These are phyloP conservation scores for Pseudomonodictys pantanalensis DNA, from an alignment of 495 filamentous ascomycete genomes.

Conservation along the genomic window DNA sequence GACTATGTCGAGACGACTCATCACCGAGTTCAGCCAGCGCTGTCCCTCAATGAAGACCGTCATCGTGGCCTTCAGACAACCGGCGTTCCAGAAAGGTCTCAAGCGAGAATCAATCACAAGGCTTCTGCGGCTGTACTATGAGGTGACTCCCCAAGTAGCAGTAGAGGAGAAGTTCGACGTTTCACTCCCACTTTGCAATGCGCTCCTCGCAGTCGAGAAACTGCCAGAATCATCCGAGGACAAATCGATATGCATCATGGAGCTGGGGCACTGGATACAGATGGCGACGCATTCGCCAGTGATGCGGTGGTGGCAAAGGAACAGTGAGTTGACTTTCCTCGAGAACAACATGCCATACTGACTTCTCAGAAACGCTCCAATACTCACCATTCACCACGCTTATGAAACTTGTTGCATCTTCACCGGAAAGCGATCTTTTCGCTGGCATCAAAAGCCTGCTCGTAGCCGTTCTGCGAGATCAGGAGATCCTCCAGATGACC, in stretches of 20 bases:
- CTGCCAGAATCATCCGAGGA: conserved; percentile 51
- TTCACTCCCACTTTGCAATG: conserved; percentile 65
- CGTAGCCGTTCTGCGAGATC: conserved; percentile 50
- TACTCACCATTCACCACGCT: conserved; percentile 67
- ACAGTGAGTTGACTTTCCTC: conserved; percentile 48
- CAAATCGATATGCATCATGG: conserved; percentile 54
- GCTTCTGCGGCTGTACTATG: conserved; percentile 74
- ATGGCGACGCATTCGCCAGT: conserved; percentile 74
- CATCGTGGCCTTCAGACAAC: conserved; percentile 63
- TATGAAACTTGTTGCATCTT: conserved; percentile 50
- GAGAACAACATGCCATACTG: too few relatives aligned
- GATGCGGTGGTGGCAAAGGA: conserved; percentile 78
- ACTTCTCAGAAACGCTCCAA: conserved; percentile 35
- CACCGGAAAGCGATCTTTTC: conserved; percentile 43
- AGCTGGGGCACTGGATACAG: conserved; percentile 70
- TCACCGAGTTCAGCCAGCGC: conserved; percentile 71
- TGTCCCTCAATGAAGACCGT: conserved; percentile 77
- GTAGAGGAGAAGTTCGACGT: conserved; percentile 84
- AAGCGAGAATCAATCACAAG: conserved; percentile 75
- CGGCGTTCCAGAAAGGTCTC: conserved; percentile 62
- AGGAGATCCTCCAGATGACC: conserved; percentile 47
- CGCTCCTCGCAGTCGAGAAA: conserved; percentile 54
- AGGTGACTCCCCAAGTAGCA: conserved; percentile 74
- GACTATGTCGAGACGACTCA: conserved; percentile 60
- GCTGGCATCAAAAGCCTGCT: conserved; percentile 48